phyloP scores from a whole-genome alignment of 1,139 yeast species.

The Hemisphaericaspora subhashii region DNA sequence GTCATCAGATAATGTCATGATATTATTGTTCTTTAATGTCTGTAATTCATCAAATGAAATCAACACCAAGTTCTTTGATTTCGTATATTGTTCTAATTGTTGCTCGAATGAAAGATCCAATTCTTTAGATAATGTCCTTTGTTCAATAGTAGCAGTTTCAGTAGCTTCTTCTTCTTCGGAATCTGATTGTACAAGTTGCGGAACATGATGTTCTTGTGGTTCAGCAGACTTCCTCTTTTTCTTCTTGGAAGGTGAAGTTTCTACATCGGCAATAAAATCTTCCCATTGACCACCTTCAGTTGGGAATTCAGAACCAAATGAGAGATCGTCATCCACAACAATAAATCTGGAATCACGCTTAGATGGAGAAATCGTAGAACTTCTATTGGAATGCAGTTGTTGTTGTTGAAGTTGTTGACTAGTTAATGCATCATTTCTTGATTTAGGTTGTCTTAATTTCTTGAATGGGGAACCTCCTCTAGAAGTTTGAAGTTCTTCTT shows the following conservation, averaged over 20 bases:
- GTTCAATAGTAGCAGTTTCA: constrained; percentile 10
- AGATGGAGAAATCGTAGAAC: constrained; percentile 32
- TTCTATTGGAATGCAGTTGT: constrained; percentile 21
- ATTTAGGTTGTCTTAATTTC: constrained; percentile 20
- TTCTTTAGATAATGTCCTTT: constrained; percentile 24
- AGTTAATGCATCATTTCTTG: constrained; percentile 4
- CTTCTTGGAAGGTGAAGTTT: constrained; percentile 24
- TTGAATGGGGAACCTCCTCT: constrained; percentile 15
- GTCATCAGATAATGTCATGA: constrained; percentile 13
- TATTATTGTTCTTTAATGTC: constrained; percentile 9
- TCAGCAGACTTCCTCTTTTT: constrained; percentile 16
- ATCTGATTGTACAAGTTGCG: constrained; percentile 37
- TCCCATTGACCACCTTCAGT: constrained; percentile 41
- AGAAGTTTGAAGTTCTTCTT: constrained; percentile 12
- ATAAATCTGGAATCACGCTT: constrained; percentile 36
- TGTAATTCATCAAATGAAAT: constrained; percentile 50
- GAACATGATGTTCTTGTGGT: constrained; percentile 19
- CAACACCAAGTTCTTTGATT: constrained; percentile 47
- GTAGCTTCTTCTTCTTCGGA: constrained; percentile 25
- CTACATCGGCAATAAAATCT: constrained; percentile 36
- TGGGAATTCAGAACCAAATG: constrained; percentile 15
- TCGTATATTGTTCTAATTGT: constrained; percentile 48
- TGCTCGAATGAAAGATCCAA: constrained; percentile 16
- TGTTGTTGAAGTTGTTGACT: constrained; percentile 4
- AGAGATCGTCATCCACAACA: constrained; percentile 27